Base-by-base conservation (phyloP, 352 stramenopile genomes). In the Phytopythium helicoides region DNA sequence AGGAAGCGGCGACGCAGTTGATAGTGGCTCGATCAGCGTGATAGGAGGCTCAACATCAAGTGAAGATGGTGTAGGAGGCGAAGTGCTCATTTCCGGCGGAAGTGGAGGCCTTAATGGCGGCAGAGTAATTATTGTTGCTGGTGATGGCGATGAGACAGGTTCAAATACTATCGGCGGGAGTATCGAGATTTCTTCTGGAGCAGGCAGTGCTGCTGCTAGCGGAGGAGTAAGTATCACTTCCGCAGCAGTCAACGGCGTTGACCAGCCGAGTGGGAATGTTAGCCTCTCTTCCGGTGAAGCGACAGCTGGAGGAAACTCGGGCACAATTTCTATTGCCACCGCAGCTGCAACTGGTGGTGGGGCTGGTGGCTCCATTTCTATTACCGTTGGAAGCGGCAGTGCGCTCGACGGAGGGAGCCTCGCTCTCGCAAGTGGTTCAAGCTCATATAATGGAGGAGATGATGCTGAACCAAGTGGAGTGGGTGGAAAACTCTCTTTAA, bases 341-440 rank as follows among this genome's bases (percentile, higher is more conserved):
- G 53, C 55, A 2, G 41, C 39, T 23, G 39, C 47, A 18, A 56
- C 36, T 16, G 40, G 40, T 34, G 40, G 40, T 28, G 55, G 55
- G 1, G 33, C 45, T 35, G 44, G 48, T 26, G 56, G 56, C 12
- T 56, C 56, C 10, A 56, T 63, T 19, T 22, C 22, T 1, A 52
- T 64, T 38, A 16, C 22, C 6, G 49, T 62, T 8, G 60, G 60
- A 3, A 48, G 36, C 10, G 60, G 60, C n/a, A 37, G 52, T 15
- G 48, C 50, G n/a, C 52, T 33, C 5, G 16, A 12, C 3, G 44
- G 44, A 1, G 44, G 44, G 1, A n/a, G n/a, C 0, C 28, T 51
- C 1, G 11, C 44, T 28, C n/a, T 51, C 1, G 33, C 14, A 12
- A 51, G 44, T 11, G 44, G 44, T 28, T 36, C 28, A 6, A 39